Percentiles rank a stretch among this genome's conserved stretches.
Conservation (phyloP, 2,329 filamentous ascomycete species). For the Aspergillus calidoustus region DNA sequence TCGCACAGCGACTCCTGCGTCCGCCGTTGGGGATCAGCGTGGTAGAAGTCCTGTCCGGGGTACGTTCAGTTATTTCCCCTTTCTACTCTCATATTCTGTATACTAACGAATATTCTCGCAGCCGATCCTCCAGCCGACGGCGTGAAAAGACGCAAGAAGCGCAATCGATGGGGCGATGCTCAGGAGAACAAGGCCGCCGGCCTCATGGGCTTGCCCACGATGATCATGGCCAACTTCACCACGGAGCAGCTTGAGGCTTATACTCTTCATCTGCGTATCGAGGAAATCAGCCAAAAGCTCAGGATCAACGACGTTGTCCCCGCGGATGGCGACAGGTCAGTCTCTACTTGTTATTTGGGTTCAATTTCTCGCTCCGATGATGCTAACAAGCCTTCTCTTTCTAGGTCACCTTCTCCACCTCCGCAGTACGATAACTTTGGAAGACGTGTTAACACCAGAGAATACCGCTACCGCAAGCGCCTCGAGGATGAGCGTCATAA, state of each 20-base stretch:
- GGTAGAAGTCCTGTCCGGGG: conserved; percentile 88
- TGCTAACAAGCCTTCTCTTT: conserved; percentile 21
- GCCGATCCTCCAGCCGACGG: conserved; percentile 68
- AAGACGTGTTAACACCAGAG: conserved; percentile 97
- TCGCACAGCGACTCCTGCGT: conserved; percentile 50
- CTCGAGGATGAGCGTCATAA: conserved; percentile 99
- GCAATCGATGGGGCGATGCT: conserved; percentile 97
- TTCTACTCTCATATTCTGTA: not conserved
- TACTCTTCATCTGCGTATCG: conserved; percentile 92
- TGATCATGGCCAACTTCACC: conserved; percentile 97
- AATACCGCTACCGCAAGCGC: conserved; percentile 96
- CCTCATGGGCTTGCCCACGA: conserved; percentile 94
- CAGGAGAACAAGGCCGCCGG: conserved; percentile 98
- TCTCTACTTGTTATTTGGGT: conserved; percentile 17
- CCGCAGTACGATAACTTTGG: conserved; percentile 99
- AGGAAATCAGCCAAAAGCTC: conserved; percentile 99
- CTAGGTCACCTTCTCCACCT: conserved; percentile 88
- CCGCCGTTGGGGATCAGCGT: conserved; percentile 69
- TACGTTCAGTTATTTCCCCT: conserved; percentile 48
- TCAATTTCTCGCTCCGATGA: conserved; percentile 16
- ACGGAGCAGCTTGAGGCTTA: conserved; percentile 98
- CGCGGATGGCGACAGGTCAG: conserved; percentile 91
- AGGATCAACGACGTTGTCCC: conserved; percentile 99
- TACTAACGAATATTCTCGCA: conserved; percentile 33
- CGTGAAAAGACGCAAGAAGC: conserved; percentile 90